Conservation (phyloP, 2,329 filamentous ascomycete genomes). For the Cladosporium sp. region DNA sequence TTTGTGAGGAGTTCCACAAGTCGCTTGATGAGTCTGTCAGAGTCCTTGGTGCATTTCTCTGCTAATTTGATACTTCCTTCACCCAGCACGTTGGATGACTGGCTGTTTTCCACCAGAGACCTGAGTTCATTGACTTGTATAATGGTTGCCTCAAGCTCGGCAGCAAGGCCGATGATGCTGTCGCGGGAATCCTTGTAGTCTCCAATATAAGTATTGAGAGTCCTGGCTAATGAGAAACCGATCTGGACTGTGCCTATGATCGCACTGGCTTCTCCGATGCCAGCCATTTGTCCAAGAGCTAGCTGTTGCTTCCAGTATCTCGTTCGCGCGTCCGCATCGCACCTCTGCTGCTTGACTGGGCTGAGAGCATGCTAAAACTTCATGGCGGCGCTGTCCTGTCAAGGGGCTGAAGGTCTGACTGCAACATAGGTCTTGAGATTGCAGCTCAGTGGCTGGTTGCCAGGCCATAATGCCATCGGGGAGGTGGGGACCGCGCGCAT, state of each 20-base stretch:
- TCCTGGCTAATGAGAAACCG: slow-evolving; percentile 15
- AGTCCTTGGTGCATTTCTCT: slow-evolving; percentile 10
- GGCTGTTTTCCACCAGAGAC: slow-evolving; percentile 4
- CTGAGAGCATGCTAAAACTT: background rate
- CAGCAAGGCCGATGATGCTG: slow-evolving; percentile 12
- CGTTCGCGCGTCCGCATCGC: background rate
- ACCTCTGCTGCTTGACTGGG: background rate
- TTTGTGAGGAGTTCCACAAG: slow-evolving; percentile 10
- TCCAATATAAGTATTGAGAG: slow-evolving; percentile 15
- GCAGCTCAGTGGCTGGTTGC: no score
- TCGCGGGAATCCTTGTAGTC: slow-evolving; percentile 13
- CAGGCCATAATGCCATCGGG: no score
- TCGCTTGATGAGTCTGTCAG: slow-evolving; percentile 7
- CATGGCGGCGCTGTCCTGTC: background rate
- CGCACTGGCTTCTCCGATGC: slow-evolving; percentile 8
- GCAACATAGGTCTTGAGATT: no score
- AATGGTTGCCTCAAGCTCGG: slow-evolving; percentile 12
- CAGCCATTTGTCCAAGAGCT: slow-evolving; percentile 19
- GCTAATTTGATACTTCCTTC: slow-evolving; percentile 9
- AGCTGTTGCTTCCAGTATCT: background rate
- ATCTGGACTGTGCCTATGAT: slow-evolving; percentile 13
- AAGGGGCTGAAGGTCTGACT: no score
- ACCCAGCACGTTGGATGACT: background rate
- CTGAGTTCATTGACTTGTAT: slow-evolving; percentile 15
- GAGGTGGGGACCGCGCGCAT: background rate